phyloP scores from a whole-genome alignment of 306 rosid species.

The Prinsepia uniflora region DNA sequence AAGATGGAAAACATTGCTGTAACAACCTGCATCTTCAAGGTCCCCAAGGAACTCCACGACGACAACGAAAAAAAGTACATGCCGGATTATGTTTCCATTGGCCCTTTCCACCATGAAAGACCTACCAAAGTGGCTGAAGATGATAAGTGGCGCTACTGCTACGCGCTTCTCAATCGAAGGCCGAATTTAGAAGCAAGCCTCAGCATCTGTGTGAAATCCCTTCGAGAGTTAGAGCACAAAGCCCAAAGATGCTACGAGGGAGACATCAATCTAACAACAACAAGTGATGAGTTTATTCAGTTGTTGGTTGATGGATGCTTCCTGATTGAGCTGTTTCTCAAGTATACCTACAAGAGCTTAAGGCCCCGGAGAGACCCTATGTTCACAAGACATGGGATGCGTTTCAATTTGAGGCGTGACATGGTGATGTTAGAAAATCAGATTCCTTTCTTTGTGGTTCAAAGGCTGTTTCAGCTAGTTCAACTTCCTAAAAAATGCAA shows the following conservation, averaged over 20 bases:
- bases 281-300: constrained; percentile 29
- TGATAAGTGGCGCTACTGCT: constrained; percentile 48
- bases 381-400: constrained; percentile 33
- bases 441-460: constrained; percentile 48
- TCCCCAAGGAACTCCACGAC: constrained; percentile 20
- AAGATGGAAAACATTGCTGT: constrained; percentile 39
- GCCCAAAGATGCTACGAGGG: constrained; percentile 36
- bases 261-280: neutral
- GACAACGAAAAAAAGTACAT: constrained; percentile 8
- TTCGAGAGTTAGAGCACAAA: constrained; percentile 38
- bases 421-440: constrained; percentile 52
- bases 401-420: constrained; percentile 31
- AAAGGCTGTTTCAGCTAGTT: constrained; percentile 35
- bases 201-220: constrained; percentile 30
- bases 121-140: constrained; percentile 17
- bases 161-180: constrained; percentile 40
- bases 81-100: constrained; percentile 44
- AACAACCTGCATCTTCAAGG: constrained; percentile 39
- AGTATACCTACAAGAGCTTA: constrained; percentile 31
- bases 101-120: constrained; percentile 42
- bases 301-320: constrained; percentile 57
- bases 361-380: constrained; percentile 42
- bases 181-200: constrained; percentile 41
- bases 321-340: constrained; percentile 55
- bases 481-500: constrained; percentile 35